Evolutionary conservation across 495 filamentous ascomycete species (phyloP), one percentile per base, ranked within the genome.

Genomic region (Tuber magnatum): DNA sequence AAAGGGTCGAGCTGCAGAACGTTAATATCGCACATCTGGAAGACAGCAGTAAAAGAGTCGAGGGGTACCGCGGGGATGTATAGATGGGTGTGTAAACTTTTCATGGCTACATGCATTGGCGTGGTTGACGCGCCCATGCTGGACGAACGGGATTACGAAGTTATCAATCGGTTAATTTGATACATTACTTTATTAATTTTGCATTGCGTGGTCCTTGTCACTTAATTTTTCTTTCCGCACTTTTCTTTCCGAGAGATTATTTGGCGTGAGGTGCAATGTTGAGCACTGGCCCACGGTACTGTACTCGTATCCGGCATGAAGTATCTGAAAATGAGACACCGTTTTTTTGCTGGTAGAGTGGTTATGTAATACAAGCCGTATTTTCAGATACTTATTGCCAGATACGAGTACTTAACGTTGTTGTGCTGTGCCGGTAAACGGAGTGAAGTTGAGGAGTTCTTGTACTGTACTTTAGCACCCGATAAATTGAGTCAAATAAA

Each of bases 1-100:
- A 85, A 0, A 90, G 87, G 80, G 84, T 82, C 2, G 42, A 72
- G 18, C 72, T 76, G 68, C 80, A 81, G 56, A 51, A 51, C 32
- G 61, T 72, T n/a, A 32, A 20, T 14, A 22, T n/a, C 40, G 39
- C n/a, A 24, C 40, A 48, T 3, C 35, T 44, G 0, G 40, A 9
- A 6, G 69, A 43, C 32, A 72, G 78, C 35, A 48, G 71, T 0
- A 44, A 70, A 41, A 80, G 79, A 38, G 72, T 70, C 16, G 77
- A 74, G 28, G 32, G 56, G 32, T 6, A 18, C 0, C 14, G 18
- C 14, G 56, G 56, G 0, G 56, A 2, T 20, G 56, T 35, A 6
- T 65, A 35, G n/a, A 65, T 65, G 28, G 56, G 1, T 35, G 56
- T 28, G 32, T 65, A 65, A 65, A 65, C 28, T 61, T 18, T 35